Percentiles rank a stretch among this genome's conserved stretches.
Evolutionary conservation across 2,329 filamentous ascomycete genomes (phyloP).

Genomic region (Fusarium denticulatum): DNA sequence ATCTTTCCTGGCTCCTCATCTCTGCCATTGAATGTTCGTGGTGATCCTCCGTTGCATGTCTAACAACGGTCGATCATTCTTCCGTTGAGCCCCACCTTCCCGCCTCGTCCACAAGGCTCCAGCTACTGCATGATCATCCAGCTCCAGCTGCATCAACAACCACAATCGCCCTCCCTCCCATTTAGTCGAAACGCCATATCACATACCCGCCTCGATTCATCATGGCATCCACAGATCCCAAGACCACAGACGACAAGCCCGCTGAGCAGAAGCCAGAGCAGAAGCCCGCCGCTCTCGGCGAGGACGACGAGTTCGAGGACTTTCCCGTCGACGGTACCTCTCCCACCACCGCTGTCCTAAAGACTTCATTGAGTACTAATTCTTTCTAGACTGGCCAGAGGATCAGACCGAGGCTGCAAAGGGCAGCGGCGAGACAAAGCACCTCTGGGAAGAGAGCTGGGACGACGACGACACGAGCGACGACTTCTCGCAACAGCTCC

Average conservation of each 20-base stretch:
- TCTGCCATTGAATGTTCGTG: background rate
- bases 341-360: background rate
- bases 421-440: slow-evolving; percentile 72
- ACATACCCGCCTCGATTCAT: background rate
- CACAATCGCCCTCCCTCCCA: background rate
- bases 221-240: slow-evolving; percentile 43
- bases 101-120: slow-evolving; percentile 32
- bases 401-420: slow-evolving; percentile 87
- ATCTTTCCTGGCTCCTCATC: too few species aligned
- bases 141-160: background rate
- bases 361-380: background rate
- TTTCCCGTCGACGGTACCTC: slow-evolving; percentile 91
- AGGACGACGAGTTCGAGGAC: slow-evolving; percentile 99
- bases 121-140: slow-evolving; percentile 32
- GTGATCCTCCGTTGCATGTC: background rate
- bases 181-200: too few species aligned
- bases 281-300: slow-evolving; percentile 75
- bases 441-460: slow-evolving; percentile 99
- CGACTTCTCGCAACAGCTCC: slow-evolving; percentile 94
- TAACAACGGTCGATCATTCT: slow-evolving; percentile 17
- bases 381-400: slow-evolving; percentile 81
- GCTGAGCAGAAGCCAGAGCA: slow-evolving; percentile 42
- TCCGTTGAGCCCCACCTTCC: slow-evolving; percentile 22
- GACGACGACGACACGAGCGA: slow-evolving; percentile 98
- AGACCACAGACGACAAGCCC: slow-evolving; percentile 41